Evolutionary conservation across 768 basidiomycete species (phyloP), one percentile per base, ranked within the genome.

Genomic region (Mrakia hoshinonis): DNA sequence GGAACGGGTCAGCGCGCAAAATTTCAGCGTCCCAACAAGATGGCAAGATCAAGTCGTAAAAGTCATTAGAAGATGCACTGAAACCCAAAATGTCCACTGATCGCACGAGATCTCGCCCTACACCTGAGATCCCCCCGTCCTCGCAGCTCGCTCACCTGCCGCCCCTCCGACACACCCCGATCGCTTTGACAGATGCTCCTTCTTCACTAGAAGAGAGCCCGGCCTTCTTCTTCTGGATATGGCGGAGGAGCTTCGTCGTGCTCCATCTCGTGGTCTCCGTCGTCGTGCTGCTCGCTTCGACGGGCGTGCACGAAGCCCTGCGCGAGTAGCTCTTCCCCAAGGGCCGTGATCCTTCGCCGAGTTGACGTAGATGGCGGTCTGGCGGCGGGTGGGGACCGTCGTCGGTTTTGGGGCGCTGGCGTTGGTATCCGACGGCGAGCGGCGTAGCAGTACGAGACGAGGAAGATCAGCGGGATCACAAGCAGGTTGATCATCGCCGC

Each of bases 401-500:
- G 58, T 22, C 58, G 58, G 7, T 38, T 31, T 1, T 29, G 36
- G 1, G 58, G 36, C 18, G 58, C 6, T n/a, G 34, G 34, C 4
- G 9, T 1, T 7, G 58, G 36, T 10, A 12, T 20, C 15, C 58
- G 31, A 61, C 58, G 58, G 43, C 43, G 43, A 31, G 58, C 34
- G 18, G 58, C 13, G 58, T 36, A 36, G 20, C 7, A 38, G 55
- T 49, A 70, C 0, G 69, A 63, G 38, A 70, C 38, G 62, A 72
- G 55, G 24, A 61, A 61, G 58, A 72, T 72, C 22, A 52, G 24
- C 13, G 65, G 55, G 22, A 72, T 67, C 15, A 72, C 70, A 31
- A 72, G 64, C 18, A 67, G 34, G 43, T 72, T 72, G 52, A 72
- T 72, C 46, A 67, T 22, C 0, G 65, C 65, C 0, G 70, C 60